Base-by-base conservation (phyloP, 352 stramenopile genomes). In the Phytophthora tentaculata region DNA sequence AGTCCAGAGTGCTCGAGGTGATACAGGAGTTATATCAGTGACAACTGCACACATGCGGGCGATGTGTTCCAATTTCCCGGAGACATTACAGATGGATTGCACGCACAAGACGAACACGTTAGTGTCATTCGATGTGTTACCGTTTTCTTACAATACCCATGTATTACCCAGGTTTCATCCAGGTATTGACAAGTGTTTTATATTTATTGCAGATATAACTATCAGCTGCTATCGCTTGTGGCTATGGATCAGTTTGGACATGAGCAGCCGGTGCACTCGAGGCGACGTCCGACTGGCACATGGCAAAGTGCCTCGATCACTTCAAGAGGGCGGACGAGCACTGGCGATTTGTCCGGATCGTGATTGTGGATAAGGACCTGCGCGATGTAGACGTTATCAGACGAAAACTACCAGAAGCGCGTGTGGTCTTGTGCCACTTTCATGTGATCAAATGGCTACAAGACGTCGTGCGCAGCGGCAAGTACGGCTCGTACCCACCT, bases 311-410 rank as follows among this genome's bases (percentile, higher is more conserved):
- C 14, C 19, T 61, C 0, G 51, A 67, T 4, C 50, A 67, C 41
- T 61, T 61, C 41, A 67, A 61, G 28, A 41, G 37, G 2, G 47
- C 48, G 8, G 60, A 67, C n/a, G 17, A 65, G 1, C 22, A 65
- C 22, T 65, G 35, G 9, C 41, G 32, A 5, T 59, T 66, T 8
- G 59, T 60, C 0, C 59, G 49, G 1, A 55, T 66, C 4, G 39
- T 66, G 0, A 60, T 48, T 14, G 39, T 60, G 8, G 59, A 67
- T 20, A 60, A 67, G 28, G 50, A 67, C 19, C 53, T 60, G 39
- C 39, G 41, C 7, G 49, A 60, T 14, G 45, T 64, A 14, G 45
- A 64, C 2, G 45, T 56, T 0, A 56, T 52, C 3, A 49, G n/a
- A 1, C 22, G 44, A 5, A 56, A 56, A 23, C 5, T 60, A 2